These are phyloP conservation scores for Kregervanrija pseudodelftensis DNA, from an alignment of 805 yeast species.

Conservation along the genomic window DNA sequence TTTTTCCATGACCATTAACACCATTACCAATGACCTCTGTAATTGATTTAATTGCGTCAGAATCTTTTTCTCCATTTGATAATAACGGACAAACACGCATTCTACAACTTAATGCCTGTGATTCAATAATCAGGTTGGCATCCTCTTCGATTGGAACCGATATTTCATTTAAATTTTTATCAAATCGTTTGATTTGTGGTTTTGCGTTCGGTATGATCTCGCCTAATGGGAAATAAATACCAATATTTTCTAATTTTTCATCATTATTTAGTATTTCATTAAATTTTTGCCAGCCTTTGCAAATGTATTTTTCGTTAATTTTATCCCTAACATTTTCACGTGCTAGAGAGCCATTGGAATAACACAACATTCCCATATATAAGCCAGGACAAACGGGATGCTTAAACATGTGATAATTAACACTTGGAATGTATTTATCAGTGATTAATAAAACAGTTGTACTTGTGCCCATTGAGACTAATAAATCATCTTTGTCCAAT, in stretches of 20 bases:
- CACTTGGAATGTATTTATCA: conserved; percentile 66
- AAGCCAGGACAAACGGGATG: conserved; percentile 75
- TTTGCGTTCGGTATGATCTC: conserved; percentile 83
- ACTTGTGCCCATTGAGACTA: conserved; percentile 85
- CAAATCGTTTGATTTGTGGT: conserved; percentile 53
- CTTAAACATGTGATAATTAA: conserved; percentile 76
- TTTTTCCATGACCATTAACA: conserved; percentile 10
- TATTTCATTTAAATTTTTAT: conserved; percentile 29
- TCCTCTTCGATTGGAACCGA: conserved; percentile 53
- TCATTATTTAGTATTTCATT: conserved; percentile 44
- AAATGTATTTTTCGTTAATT: conserved; percentile 40
- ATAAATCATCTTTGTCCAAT: conserved; percentile 63
- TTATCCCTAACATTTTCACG: conserved; percentile 68
- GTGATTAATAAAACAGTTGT: conserved; percentile 83
- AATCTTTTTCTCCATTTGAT: conserved; percentile 9
- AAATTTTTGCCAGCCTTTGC: conserved; percentile 53
- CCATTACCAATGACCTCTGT: not conserved
- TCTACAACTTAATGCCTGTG: conserved; percentile 82
- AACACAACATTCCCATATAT: conserved; percentile 94
- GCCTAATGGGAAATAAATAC: conserved; percentile 82
- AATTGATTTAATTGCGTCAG: conserved; percentile 2
- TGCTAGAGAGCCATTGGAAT: conserved; percentile 85
- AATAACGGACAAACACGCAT: conserved; percentile 74
- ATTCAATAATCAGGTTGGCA: conserved; percentile 72
- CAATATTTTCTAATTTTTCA: conserved; percentile 41